Conservation (phyloP, 75 land plant genomes). For the Sequoiadendron giganteum region DNA sequence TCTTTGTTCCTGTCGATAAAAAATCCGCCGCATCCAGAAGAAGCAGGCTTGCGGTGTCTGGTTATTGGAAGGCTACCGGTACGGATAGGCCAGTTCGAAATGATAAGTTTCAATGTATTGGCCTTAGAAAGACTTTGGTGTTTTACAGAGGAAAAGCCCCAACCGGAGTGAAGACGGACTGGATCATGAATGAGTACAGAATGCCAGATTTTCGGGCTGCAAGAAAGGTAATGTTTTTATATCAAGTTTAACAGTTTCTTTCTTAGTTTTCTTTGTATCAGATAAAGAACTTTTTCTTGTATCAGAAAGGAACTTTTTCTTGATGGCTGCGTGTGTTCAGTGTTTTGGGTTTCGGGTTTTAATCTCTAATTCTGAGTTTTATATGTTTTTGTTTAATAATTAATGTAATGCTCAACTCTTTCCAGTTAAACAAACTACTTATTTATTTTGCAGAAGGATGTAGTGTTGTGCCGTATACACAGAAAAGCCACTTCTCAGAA, state of each 20-base stretch:
- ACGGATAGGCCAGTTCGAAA: conserved; percentile 37
- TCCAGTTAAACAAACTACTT: too few species aligned
- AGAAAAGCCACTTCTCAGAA: conserved; percentile 63
- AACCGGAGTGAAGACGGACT: conserved; percentile 47
- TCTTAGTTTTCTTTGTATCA: too few species aligned
- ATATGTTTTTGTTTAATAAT: too few species aligned
- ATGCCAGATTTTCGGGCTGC: conserved; percentile 28
- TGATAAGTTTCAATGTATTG: conserved; percentile 31
- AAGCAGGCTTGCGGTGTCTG: conserved; percentile 37
- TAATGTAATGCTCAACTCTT: too few species aligned
- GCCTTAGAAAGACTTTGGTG: conserved; percentile 58
- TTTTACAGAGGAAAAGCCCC: conserved; percentile 61
- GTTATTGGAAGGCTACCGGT: conserved; percentile 74
- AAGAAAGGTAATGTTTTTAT: too few species aligned
- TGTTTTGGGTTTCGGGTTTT: too few species aligned
- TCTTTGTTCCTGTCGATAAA: neutral
- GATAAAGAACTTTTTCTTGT: too few species aligned
- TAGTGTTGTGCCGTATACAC: conserved; percentile 62
- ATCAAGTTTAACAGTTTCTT: neutral
- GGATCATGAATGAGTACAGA: conserved; percentile 77
- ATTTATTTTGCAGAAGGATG: conserved; percentile 36
- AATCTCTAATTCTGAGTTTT: too few species aligned
- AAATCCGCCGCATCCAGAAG: conserved; percentile 10
- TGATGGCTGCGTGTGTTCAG: too few species aligned
- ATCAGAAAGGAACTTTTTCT: too few species aligned